Percentiles rank a stretch among this genome's conserved stretches.
phyloP scores from a whole-genome alignment of 345 rosid genomes.

The Gossypium stocksii region DNA sequence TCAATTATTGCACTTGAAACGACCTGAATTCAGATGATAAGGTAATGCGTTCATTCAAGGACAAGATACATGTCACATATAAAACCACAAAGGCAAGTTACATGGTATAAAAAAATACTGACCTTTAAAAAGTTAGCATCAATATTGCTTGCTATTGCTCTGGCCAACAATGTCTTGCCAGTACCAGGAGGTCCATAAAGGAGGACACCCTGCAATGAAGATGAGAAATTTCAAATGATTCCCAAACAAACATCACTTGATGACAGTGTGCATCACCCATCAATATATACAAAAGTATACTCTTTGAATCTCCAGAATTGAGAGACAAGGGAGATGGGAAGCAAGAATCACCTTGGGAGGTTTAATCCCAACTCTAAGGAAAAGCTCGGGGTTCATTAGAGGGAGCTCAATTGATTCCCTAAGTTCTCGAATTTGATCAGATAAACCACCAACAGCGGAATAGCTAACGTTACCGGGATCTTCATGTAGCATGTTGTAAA shows the following conservation, averaged over 20 bases:
- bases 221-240: slow-evolving; percentile 4
- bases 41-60: slow-evolving; percentile 5
- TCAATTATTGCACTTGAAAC: slow-evolving; percentile 98
- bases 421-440: slow-evolving; percentile 90
- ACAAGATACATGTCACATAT: background rate
- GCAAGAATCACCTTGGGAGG: slow-evolving; percentile 74
- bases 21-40: slow-evolving; percentile 38
- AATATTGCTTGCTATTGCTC: slow-evolving; percentile 97
- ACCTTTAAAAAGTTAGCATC: slow-evolving; percentile 98
- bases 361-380: slow-evolving; percentile 86
- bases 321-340: background rate
- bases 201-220: slow-evolving; percentile 71
- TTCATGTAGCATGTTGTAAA: slow-evolving; percentile 94
- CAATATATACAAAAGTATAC: background rate
- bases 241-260: background rate
- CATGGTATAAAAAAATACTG: slow-evolving; percentile 12
- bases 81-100: background rate
- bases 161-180: slow-evolving; percentile 90
- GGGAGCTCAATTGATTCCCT: slow-evolving; percentile 97
- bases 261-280: background rate
- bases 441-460: slow-evolving; percentile 92
- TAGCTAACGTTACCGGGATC: slow-evolving; percentile 97
- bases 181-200: slow-evolving; percentile 99
- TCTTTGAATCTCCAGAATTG: background rate
- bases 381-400: slow-evolving; percentile 94